Base-by-base conservation (phyloP, 495 filamentous ascomycete species). In the Cladorrhinum samala region DNA sequence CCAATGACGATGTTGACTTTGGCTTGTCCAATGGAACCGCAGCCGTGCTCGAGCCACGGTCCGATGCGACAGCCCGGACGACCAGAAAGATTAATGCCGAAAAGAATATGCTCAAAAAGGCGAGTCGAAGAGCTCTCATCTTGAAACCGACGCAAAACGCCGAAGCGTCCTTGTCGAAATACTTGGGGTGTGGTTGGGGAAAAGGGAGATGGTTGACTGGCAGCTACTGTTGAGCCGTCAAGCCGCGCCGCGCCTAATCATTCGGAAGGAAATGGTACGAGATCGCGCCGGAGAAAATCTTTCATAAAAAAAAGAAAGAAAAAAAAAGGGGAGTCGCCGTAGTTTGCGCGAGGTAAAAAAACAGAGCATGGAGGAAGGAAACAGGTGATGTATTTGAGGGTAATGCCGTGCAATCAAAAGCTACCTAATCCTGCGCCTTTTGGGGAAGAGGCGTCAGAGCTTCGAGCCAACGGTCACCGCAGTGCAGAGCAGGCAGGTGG, bases 41-140 rank as follows among this genome's bases (percentile, higher is more conserved):
- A 30, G 58, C 47, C 8, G 66, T 40, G 21, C 57, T 53, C 47
- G 68, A 54, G 16, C 56, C 62, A 27, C 54, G 61, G 43, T 53
- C 49, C 7, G 72, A 68, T 27, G 56, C 67, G 51, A 77, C 58
- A 21, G 72, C 67, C 47, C 73, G 72, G 54, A 66, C 72, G 37
- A 76, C 55, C 52, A 77, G 72, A 62, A 77, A 75, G 41, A 77
- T 58, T 14, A 69, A 74, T 11, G 75, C 68, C 38, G 72, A 62
- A 49, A 70, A 69, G 66, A 75, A 76, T 52, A 76, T 63, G 18
- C 61, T 64, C 54, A 77, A 64, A 20, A 77, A 75, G 59, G 63
- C 65, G 24, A 76, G 63, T 56, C 74, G 70, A 21, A 72, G 71
- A 19, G 72, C 62, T 46, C 75, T 72, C 75, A 78, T 78, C 61